These are phyloP conservation scores for Fusarium sp. DNA, from an alignment of 2,329 filamentous ascomycete species.

Conservation along the genomic window DNA sequence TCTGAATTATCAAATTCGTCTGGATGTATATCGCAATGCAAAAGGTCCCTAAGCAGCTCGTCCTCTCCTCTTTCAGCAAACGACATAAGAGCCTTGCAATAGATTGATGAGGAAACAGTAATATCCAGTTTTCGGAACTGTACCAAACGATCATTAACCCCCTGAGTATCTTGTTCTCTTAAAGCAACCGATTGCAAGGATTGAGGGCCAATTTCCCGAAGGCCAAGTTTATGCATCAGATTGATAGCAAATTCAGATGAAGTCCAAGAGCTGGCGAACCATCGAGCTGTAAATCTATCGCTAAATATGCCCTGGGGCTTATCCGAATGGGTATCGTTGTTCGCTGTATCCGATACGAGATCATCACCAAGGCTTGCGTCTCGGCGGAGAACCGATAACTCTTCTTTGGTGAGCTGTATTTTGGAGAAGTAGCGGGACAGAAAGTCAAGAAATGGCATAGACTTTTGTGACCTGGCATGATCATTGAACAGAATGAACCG, in stretches of 20 bases:
- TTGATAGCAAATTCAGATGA: constrained; percentile 78
- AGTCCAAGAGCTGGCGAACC: constrained; percentile 81
- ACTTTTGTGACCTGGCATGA: constrained; percentile 55
- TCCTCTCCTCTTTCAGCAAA: constrained; percentile 71
- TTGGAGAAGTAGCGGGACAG: constrained; percentile 60
- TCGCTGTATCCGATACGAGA: neutral
- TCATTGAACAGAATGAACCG: constrained; percentile 58
- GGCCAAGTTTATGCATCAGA: constrained; percentile 76
- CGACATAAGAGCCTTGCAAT: constrained; percentile 72
- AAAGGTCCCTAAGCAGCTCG: constrained; percentile 59
- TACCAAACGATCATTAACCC: constrained; percentile 69
- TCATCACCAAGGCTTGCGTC: neutral
- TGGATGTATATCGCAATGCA: constrained; percentile 65
- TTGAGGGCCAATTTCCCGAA: constrained; percentile 78
- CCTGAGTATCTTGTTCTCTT: constrained; percentile 68
- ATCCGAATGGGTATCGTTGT: neutral
- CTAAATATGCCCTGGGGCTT: constrained; percentile 43
- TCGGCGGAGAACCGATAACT: constrained; percentile 47
- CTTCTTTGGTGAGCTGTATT: constrained; percentile 53
- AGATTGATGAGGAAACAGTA: constrained; percentile 70
- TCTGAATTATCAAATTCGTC: constrained; percentile 65
- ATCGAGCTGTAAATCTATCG: constrained; percentile 76
- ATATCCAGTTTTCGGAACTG: constrained; percentile 74
- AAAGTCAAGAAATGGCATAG: constrained; percentile 63
- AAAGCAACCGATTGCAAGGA: constrained; percentile 82